Conservation (phyloP, 108 stramenopile species). For the Cyclotella distinguenda region DNA sequence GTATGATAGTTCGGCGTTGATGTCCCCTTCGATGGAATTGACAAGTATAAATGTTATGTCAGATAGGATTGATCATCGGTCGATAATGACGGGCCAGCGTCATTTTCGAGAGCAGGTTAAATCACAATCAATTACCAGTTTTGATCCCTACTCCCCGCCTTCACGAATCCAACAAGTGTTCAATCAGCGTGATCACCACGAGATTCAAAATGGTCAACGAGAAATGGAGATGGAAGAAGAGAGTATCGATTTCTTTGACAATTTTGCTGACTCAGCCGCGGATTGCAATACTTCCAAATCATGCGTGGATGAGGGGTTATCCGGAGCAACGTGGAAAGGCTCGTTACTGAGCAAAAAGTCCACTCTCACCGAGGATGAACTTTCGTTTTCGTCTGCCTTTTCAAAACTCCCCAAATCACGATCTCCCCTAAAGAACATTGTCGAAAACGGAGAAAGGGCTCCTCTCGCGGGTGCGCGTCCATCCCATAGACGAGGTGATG, state of each 20-base stretch:
- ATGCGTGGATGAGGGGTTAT: neutral
- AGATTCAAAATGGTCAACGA: neutral
- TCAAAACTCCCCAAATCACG: neutral
- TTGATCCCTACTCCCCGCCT: conserved; percentile 38
- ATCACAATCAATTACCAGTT: neutral
- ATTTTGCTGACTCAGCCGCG: neutral
- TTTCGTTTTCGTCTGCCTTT: neutral
- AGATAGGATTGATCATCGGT: neutral
- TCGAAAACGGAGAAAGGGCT: neutral
- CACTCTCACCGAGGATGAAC: neutral
- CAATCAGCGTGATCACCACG: neutral
- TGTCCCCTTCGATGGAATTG: neutral
- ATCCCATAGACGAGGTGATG: neutral
- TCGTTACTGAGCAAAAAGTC: neutral
- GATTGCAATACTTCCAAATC: no score
- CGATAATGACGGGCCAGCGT: no score
- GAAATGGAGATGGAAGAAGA: conserved; percentile 38
- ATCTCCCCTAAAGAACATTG: neutral
- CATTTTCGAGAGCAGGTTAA: neutral
- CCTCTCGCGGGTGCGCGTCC: conserved; percentile 1
- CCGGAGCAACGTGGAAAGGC: neutral
- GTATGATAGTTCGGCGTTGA: neutral
- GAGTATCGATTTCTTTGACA: conserved; percentile 20
- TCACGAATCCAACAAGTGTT: neutral
- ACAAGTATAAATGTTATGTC: no score